These are phyloP conservation scores for Kitagawia praeruptora DNA, from an alignment of 129 eudicot genomes.

Conservation along the genomic window DNA sequence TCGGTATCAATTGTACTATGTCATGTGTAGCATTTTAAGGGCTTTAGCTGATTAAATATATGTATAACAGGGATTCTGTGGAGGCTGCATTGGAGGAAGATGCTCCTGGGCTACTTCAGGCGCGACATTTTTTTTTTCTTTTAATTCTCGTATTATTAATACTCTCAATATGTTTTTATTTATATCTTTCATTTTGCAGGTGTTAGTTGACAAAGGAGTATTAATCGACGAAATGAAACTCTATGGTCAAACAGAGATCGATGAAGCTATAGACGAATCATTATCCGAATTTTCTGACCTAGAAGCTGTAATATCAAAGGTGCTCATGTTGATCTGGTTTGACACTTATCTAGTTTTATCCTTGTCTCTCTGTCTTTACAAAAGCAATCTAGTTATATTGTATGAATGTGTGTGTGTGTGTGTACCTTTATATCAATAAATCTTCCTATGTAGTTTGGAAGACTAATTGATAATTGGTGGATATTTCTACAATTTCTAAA, in stretches of 20 bases:
- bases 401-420: neutral
- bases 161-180: slow-evolving; percentile 2
- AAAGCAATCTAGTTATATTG: neutral
- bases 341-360: neutral
- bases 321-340: slow-evolving; percentile 8
- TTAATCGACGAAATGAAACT: slow-evolving; percentile 73
- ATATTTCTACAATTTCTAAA: neutral
- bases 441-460: neutral
- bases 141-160: neutral
- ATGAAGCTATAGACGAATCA: slow-evolving; percentile 55
- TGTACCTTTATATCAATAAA: neutral
- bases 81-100: slow-evolving; percentile 96
- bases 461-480: neutral
- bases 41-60: slow-evolving; percentile 6
- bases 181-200: slow-evolving; percentile 32
- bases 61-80: slow-evolving; percentile 59
- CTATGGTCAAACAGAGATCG: slow-evolving; percentile 55
- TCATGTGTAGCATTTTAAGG: slow-evolving; percentile 7
- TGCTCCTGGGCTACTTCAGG: slow-evolving; percentile 98
- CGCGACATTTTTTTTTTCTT: slow-evolving; percentile 15
- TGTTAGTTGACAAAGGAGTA: slow-evolving; percentile 71
- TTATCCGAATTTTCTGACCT: slow-evolving; percentile 64
- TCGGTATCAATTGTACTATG: neutral
- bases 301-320: slow-evolving; percentile 75
- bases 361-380: neutral